Evolutionary conservation across 495 filamentous ascomycete species (phyloP), one percentile per base, ranked within the genome.

Genomic region (Penicillium macrosclerotiorum): DNA sequence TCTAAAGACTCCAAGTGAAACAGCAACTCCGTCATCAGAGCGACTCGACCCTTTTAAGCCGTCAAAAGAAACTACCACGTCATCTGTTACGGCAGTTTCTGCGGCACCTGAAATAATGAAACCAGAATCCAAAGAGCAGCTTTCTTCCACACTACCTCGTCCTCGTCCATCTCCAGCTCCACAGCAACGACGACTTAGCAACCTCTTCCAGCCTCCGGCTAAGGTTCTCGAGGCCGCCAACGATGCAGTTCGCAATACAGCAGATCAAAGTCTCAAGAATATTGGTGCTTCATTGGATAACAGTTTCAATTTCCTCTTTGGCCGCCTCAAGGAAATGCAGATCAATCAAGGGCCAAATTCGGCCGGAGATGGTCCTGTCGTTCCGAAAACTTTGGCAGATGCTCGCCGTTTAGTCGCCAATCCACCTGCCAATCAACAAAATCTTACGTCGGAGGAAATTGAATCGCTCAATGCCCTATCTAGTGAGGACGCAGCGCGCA

Each of bases 271-370:
- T 7, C 69, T 96, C 52, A 95, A 96, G 49, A 92, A 84, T 8
- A 92, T 99, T 45, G 82, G 92, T 43, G 86, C 75, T 45, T 88
- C 91, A 17, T 71, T 99, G 8, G 90, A 92, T 23, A 86, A 85
- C 53, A 94, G 89, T 57, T 95, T 96, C 69, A 94, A 91, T 55
- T 94, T 97, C 49, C 71, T 97, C 8, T 84, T 99, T 38, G 92
- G 92, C 27, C 88, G 90, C 52, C 79, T 96, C 19, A 85, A 85
- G 54, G 90, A 95, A 53, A 59, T 71, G 35, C 72, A 75, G 37
- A 59, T 54, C 35, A 72, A 50, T 34, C 77, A 74, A 24, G 62
- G 59, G n/a, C 52, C 70, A 30, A 68, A 68, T 34, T 64, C 70
- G 36, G 68, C 73, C 16, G 65, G 67, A 9, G 47, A 46, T 17